Base-by-base conservation (phyloP, 257 asterid species). In the Leptodermis oblonga region DNA sequence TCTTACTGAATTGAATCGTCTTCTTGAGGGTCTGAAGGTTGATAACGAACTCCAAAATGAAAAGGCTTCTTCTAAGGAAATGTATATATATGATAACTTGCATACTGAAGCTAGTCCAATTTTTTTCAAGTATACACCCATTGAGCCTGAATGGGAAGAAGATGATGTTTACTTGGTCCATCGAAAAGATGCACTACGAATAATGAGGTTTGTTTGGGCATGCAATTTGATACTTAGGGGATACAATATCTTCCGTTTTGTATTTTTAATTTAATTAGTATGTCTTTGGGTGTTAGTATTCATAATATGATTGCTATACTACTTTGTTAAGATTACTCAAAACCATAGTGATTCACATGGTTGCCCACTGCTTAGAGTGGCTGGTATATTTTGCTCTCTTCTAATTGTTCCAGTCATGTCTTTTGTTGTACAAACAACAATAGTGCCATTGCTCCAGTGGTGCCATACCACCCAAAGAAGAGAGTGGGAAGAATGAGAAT, bases 91-190 rank as follows among this genome's bases (percentile, higher is more conserved):
- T 49, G 73, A 67, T 62, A 85, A 70, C 51, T 67, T 64, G 42
- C 59, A 75, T 52, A 49, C 70, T 37, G 45, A 73, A 55, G 66
- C 34, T 18, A 55, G 54, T 39, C 71, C 63, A 67, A 77, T 65
- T 76, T 42, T 73, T 62, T 18, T 77, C 61, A 79, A 67, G 68
- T 75, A 76, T 72, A 43, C 78, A 56, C 88, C 86, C 20, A 33
- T 85, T 76, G 90, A 87, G 74, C 84, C 93, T n/a, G 97, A 86
- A 69, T 84, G 86, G 96, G 92, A 80, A 78, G 96, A 93, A 75
- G 97, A 90, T 76, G 99, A 90, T 82, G 72, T 82, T 65, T 93
- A 93, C 70, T 74, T 78, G 13, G 56, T 82, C 60, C 86, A 87
- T 67, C 86, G 99, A 14, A 90, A 85, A 82, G 96, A 88, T 68